Percentiles rank a stretch among this genome's conserved stretches.
Conservation (phyloP, 208 protist species). For the Leishmania aethiopica region DNA sequence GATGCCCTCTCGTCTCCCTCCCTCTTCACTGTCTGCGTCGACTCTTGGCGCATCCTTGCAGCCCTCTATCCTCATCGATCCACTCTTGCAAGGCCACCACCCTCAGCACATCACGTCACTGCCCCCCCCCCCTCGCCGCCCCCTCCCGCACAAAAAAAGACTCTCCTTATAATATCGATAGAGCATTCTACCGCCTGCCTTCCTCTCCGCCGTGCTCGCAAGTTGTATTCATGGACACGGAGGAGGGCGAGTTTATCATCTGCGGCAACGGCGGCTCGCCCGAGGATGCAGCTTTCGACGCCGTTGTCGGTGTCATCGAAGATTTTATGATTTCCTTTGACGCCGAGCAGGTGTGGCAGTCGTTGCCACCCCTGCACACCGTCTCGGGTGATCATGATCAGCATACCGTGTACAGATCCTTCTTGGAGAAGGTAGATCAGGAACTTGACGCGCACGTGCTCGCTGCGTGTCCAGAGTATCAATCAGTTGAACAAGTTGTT, state of each 20-base stretch:
- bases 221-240: conserved; percentile 56
- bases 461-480: conserved; percentile 27
- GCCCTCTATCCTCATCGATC: background rate
- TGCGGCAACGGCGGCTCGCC: conserved; percentile 52
- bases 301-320: conserved; percentile 79
- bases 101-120: background rate
- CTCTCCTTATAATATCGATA: background rate
- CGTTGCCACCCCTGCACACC: conserved; percentile 46
- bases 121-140: too few relatives aligned
- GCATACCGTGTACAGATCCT: conserved; percentile 55
- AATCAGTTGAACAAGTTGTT: conserved; percentile 31
- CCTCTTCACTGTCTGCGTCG: background rate
- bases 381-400: conserved; percentile 62
- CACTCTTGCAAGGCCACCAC: background rate
- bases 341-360: conserved; percentile 32
- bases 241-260: conserved; percentile 80
- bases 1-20: background rate
- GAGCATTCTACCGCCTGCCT: background rate
- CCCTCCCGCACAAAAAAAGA: background rate
- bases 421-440: conserved; percentile 54
- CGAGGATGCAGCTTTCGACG: conserved; percentile 74
- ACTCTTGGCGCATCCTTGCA: background rate
- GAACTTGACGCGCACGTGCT: conserved; percentile 70
- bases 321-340: conserved; percentile 89
- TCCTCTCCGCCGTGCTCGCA: background rate